Base-by-base conservation (phyloP, 2,329 filamentous ascomycete species). In the Akanthomyces dipterigenus region DNA sequence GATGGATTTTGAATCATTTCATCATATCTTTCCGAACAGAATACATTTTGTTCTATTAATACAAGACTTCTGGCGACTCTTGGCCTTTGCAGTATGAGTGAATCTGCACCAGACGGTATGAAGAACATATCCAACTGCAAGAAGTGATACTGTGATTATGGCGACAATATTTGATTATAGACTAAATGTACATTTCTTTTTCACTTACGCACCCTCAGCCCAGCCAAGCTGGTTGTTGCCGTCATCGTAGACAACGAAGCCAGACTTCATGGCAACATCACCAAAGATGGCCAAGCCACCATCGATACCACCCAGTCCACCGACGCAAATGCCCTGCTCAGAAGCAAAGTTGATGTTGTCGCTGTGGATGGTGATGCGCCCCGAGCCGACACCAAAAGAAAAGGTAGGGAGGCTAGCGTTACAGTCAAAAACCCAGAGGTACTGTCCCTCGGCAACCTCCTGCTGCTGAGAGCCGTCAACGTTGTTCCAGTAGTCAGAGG, bases 231-330 rank as follows among this genome's bases (percentile, higher is more conserved):
- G 75, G 69, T 77, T 80, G 70, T 83, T 81, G 51, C 79, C 80
- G 46, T 74, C 78, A 65, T 85, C 80, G 67, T 84, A 85, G 16
- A 79, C 82, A 40, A 85, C 80, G 65, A 83, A 84, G 64, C 83
- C 80, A 55, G 81, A 80, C 73, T 85, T 85, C 72, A 86, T 82
- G 64, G 85, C 81, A 67, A 85, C 78, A 65, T 85, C 83, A 22
- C 83, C 83, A 69, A 82, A 85, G 68, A 91, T 88, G 72, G 87
- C 83, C 22, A 67, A 31, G 20, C 1, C 8, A 4, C 63, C 61
- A 0, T 63, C 63, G 55, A 82, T 85, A 22, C 81, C 77, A 74
- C 90, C 88, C 8, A 90, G 76, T 64, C 87, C 87, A 64, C 87
- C 88, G 65, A 88, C 87, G 76, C 88, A 91, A 59, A 77, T 28